phyloP scores from a whole-genome alignment of 2,329 filamentous ascomycete genomes.

The Thyridium curvatum region DNA sequence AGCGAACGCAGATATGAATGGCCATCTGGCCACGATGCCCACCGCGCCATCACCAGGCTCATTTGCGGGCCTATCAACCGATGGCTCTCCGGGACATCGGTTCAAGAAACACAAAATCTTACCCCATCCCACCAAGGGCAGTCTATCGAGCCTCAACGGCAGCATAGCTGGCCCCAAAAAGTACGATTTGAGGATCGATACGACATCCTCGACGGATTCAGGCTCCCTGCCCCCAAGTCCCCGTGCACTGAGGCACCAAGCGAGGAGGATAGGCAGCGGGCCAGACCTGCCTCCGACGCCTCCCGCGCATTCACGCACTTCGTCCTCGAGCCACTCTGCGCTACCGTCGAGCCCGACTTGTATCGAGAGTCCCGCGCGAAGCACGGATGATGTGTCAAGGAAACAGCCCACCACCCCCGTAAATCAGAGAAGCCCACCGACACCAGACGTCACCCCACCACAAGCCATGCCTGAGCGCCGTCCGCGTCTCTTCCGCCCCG shows the following conservation, averaged over 20 bases:
- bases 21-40: no score
- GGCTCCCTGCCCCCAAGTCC: slow-evolving; percentile 29
- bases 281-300: slow-evolving; percentile 56
- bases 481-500: slow-evolving; percentile 38
- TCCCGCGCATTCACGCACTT: slow-evolving; percentile 52
- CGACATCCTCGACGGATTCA: slow-evolving; percentile 13
- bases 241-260: slow-evolving; percentile 33
- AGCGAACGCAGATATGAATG: no score
- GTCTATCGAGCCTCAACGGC: slow-evolving; percentile 7
- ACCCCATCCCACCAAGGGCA: slow-evolving; percentile 26
- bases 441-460: slow-evolving; percentile 70
- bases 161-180: slow-evolving; percentile 9
- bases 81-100: no score
- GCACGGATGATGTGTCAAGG: slow-evolving; percentile 27
- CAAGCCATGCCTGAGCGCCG: slow-evolving; percentile 32
- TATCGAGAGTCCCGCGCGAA: slow-evolving; percentile 28
- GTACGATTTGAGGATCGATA: slow-evolving; percentile 18
- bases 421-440: slow-evolving; percentile 62
- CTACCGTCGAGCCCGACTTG: slow-evolving; percentile 33
- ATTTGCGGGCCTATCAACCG: no score
- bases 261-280: slow-evolving; percentile 33
- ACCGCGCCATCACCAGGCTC: no score
- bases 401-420: slow-evolving; percentile 53
- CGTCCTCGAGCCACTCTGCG: slow-evolving; percentile 43
- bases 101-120: slow-evolving; percentile 32